Evolutionary conservation across 1,284 basidiomycete genomes (phyloP).

Genomic region (Cryptococcus sp.): DNA sequence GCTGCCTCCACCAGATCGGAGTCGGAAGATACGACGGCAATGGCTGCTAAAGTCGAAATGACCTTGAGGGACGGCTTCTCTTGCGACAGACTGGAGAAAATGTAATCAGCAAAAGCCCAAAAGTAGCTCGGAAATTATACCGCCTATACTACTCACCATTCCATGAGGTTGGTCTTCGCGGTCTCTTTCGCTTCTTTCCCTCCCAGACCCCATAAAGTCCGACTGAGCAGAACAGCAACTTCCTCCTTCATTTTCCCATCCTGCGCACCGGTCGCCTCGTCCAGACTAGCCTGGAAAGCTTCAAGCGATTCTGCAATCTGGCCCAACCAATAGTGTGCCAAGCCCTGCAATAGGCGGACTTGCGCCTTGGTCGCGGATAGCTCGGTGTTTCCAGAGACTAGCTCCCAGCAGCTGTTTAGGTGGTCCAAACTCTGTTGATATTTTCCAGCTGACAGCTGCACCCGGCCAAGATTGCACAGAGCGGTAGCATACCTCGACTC

Average conservation of each 20-base stretch:
- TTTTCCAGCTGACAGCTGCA: slow-evolving; percentile 65
- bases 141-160: slow-evolving; percentile 63
- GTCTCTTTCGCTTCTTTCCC: slow-evolving; percentile 71
- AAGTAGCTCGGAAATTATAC: not conserved
- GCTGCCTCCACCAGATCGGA: slow-evolving; percentile 81
- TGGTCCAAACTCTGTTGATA: slow-evolving; percentile 66
- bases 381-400: slow-evolving; percentile 62
- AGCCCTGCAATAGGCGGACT: slow-evolving; percentile 67
- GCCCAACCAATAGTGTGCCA: slow-evolving; percentile 68
- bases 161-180: slow-evolving; percentile 76
- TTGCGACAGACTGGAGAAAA: slow-evolving; percentile 70
- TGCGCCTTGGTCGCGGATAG: slow-evolving; percentile 61
- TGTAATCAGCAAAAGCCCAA: slow-evolving; percentile 8
- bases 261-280: slow-evolving; percentile 49
- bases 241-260: slow-evolving; percentile 62
- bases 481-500: slow-evolving; percentile 81
- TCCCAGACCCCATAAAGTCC: slow-evolving; percentile 78
- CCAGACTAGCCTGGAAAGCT: slow-evolving; percentile 67
- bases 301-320: slow-evolving; percentile 66
- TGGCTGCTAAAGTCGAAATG: slow-evolving; percentile 78
- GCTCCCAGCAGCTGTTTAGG: slow-evolving; percentile 70
- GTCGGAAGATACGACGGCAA: slow-evolving; percentile 79
- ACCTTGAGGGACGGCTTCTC: slow-evolving; percentile 60
- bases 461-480: slow-evolving; percentile 76
- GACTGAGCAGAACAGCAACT: slow-evolving; percentile 71